These are phyloP conservation scores for Coemansia sp. DNA, from an alignment of 192 early-diverging fungal genomes.

Conservation along the genomic window DNA sequence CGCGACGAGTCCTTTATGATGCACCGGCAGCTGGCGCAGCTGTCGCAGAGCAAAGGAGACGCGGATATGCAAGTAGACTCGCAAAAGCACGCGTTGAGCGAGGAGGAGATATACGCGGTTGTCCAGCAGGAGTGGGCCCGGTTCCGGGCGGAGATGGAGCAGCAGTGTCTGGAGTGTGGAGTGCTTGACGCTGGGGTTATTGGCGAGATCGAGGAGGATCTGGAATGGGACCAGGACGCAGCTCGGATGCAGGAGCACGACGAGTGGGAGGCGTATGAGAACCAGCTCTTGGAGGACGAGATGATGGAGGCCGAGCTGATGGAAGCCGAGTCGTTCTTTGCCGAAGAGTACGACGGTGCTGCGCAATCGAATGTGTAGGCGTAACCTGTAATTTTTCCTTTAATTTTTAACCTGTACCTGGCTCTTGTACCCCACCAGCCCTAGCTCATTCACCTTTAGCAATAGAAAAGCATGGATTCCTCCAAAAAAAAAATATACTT, in stretches of 20 bases:
- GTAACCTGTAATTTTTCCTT: not conserved
- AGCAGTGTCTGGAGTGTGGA: slow-evolving; percentile 35
- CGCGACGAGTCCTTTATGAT: slow-evolving; percentile 41
- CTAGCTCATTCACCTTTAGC: not conserved
- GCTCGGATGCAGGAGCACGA: slow-evolving; percentile 21
- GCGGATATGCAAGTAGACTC: not conserved
- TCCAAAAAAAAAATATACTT: not conserved
- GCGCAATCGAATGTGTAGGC: not conserved
- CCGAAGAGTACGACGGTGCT: not conserved
- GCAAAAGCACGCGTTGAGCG: slow-evolving; percentile 11
- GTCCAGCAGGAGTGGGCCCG: slow-evolving; percentile 46
- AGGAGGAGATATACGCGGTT: slow-evolving; percentile 36
- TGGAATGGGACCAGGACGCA: slow-evolving; percentile 7
- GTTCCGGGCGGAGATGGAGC: slow-evolving; percentile 45
- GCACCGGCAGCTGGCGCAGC: slow-evolving; percentile 21
- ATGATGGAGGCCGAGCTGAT: slow-evolving; percentile 37
- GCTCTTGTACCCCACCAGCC: not conserved
- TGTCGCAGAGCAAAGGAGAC: not conserved
- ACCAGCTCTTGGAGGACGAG: slow-evolving; percentile 34
- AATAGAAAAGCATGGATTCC: not conserved
- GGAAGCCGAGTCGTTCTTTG: slow-evolving; percentile 16
- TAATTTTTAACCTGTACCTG: not conserved
- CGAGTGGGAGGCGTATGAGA: slow-evolving; percentile 41
- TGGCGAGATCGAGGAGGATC: slow-evolving; percentile 37
- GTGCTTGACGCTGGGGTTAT: slow-evolving; percentile 25